A percentile compares a stretch with the other conserved stretches of the same genome.
Conservation (phyloP, 495 filamentous ascomycete genomes). For the Penicillium macrosclerotiorum region DNA sequence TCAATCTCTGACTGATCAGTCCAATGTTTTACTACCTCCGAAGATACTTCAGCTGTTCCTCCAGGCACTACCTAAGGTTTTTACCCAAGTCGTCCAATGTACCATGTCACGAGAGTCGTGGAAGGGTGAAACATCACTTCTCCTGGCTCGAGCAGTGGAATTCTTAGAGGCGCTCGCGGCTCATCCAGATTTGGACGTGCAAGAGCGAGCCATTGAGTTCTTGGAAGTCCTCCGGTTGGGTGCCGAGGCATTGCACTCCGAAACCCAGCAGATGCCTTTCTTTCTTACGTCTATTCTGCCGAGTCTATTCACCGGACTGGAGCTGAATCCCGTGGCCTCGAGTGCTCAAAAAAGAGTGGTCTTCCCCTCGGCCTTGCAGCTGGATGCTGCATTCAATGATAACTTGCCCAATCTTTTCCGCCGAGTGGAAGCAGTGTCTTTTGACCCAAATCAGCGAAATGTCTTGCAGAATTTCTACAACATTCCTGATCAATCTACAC, state of each 20-base stretch:
- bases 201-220: slow-evolving; percentile 91
- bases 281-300: slow-evolving; percentile 87
- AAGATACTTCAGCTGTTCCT: slow-evolving; percentile 70
- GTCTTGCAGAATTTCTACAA: slow-evolving; percentile 72
- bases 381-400: slow-evolving; percentile 79
- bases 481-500: slow-evolving; percentile 25
- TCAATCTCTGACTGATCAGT: slow-evolving; percentile 65
- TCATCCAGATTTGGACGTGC: slow-evolving; percentile 90
- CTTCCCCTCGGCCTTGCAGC: slow-evolving; percentile 65
- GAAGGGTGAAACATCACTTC: slow-evolving; percentile 67
- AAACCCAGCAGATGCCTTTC: slow-evolving; percentile 67
- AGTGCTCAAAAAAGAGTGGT: slow-evolving; percentile 87
- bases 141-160: slow-evolving; percentile 75
- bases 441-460: slow-evolving; percentile 2
- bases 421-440: slow-evolving; percentile 2
- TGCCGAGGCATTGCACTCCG: slow-evolving; percentile 71
- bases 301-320: slow-evolving; percentile 75
- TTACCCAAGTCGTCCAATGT: slow-evolving; percentile 61
- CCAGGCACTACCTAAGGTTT: slow-evolving; percentile 85
- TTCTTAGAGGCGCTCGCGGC: slow-evolving; percentile 72
- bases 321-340: slow-evolving; percentile 85
- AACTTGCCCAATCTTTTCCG: slow-evolving; percentile 62
- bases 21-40: slow-evolving; percentile 58
- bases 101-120: slow-evolving; percentile 60
- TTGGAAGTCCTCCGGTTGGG: slow-evolving; percentile 83